Evolutionary conservation across 2,329 filamentous ascomycete genomes (phyloP), one percentile per base, ranked within the genome.

Genomic region (Aphanoascus verrucosus): DNA sequence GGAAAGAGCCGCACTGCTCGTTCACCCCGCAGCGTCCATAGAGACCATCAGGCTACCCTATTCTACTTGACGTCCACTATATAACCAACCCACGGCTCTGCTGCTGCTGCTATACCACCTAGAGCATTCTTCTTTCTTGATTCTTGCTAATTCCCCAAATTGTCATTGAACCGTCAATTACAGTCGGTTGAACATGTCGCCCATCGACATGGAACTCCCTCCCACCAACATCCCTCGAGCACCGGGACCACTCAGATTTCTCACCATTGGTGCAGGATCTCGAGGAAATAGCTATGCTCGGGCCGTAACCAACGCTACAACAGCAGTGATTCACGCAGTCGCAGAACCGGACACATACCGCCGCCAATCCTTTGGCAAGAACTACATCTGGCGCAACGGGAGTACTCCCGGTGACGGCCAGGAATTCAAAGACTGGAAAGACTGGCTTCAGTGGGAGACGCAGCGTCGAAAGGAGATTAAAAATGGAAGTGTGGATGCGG

Each of bases 261-360:
- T 94, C 53, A 79, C 94, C 62, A 83, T 94, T 60, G 89, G 89
- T 17, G 88, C 87, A 6, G 88, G 89, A 34, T 87, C 85, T 46
- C 82, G 89, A 35, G 89, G 89, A 12, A 77, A 79, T 49, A 79
- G 81, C 31, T 94, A 94, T 65, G 86, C 84, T 32, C 74, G 76
- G 55, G 84, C 84, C 50, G 82, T 88, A 7, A 68, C 72, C n/a
- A 73, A 76, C 14, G 80, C 80, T 15, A 83, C 80, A 56, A 78
- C 82, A 58, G 87, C 84, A 5, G 65, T 83, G 32, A 80, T 97
- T 56, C 80, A 78, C 19, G 86, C 86, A 23, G 81, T 98, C 14
- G 88, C 86, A 19, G 93, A 97, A 61, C 88, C 90, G 0, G 75
- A 88, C 59, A 67, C 76, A 12, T 93, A 83, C 70, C 94, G 94